Conservation (phyloP, 164 flowering plant species). For the Annona squamosa region DNA sequence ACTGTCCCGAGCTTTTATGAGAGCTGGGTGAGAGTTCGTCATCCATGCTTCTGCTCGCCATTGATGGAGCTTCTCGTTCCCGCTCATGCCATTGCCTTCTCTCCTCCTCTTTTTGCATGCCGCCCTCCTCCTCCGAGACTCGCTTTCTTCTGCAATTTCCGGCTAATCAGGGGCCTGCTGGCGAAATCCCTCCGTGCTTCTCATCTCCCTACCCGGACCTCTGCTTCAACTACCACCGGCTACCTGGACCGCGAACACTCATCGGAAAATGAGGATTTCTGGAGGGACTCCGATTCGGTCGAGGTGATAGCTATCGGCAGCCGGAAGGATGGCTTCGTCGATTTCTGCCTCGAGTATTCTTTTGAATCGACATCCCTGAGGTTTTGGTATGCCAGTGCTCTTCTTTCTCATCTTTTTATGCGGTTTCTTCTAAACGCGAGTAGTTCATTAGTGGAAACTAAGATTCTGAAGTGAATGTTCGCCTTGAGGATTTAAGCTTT, state of each 20-base stretch:
- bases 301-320: constrained; percentile 81
- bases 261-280: constrained; percentile 13
- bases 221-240: constrained; percentile 4
- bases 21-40: neutral
- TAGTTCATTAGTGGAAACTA: neutral
- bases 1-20: too few species aligned
- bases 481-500: neutral
- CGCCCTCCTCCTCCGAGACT: neutral
- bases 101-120: constrained; percentile 4
- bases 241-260: constrained; percentile 3
- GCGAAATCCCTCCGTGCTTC: constrained; percentile 6
- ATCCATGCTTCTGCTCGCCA: neutral
- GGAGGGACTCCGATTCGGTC: constrained; percentile 22
- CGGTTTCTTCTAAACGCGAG: neutral
- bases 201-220: constrained; percentile 8
- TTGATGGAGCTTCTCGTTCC: constrained; percentile 4
- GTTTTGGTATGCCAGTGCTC: constrained; percentile 47
- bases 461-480: neutral
- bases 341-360: constrained; percentile 60
- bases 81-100: neutral
- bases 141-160: constrained; percentile 6
- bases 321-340: constrained; percentile 67
- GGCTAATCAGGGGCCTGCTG: neutral
- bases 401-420: neutral
- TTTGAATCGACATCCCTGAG: constrained; percentile 38